Conservation (phyloP, 2,329 filamentous ascomycete species). For the Zymoseptoria brevis region DNA sequence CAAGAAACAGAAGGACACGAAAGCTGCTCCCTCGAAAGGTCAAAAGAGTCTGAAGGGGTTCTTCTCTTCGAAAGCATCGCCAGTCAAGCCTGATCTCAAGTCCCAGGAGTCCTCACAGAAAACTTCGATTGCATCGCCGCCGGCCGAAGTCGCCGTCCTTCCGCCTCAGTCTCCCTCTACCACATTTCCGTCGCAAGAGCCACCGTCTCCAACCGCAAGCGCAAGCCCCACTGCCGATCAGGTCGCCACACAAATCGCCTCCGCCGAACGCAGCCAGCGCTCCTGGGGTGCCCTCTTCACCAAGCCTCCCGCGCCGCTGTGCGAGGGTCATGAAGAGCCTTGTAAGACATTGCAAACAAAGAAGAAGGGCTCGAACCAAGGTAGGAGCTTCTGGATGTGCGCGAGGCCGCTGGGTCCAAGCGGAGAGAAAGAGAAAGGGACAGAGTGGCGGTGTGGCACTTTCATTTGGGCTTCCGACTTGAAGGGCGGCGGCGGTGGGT, state of each 20-base stretch:
- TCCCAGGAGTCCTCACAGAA: neutral
- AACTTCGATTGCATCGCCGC: neutral
- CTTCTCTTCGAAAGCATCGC: conserved; percentile 55
- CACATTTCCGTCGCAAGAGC: conserved; percentile 1
- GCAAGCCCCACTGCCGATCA: conserved; percentile 14
- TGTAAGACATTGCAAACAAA: conserved; percentile 79
- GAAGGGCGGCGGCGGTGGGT: conserved; percentile 33
- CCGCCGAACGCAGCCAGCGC: conserved; percentile 23
- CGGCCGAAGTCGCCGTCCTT: neutral
- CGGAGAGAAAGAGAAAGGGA: conserved; percentile 74
- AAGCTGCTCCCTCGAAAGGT: conserved; percentile 35
- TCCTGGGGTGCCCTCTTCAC: conserved; percentile 80
- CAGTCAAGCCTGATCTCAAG: neutral
- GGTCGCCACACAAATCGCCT: conserved; percentile 18
- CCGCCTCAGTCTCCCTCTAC: neutral
- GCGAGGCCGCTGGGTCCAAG: conserved; percentile 72
- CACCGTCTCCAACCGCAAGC: neutral
- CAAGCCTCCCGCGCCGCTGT: conserved; percentile 65
- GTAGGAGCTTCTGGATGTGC: conserved; percentile 60
- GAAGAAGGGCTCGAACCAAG: conserved; percentile 77
- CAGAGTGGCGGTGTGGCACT: conserved; percentile 79
- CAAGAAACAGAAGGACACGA: conserved; percentile 44
- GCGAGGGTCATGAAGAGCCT: conserved; percentile 74
- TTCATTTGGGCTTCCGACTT: conserved; percentile 66
- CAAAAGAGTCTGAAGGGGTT: conserved; percentile 67